These are phyloP conservation scores for Botrytis fragariae DNA, from an alignment of 2,329 filamentous ascomycete species.

Conservation along the genomic window DNA sequence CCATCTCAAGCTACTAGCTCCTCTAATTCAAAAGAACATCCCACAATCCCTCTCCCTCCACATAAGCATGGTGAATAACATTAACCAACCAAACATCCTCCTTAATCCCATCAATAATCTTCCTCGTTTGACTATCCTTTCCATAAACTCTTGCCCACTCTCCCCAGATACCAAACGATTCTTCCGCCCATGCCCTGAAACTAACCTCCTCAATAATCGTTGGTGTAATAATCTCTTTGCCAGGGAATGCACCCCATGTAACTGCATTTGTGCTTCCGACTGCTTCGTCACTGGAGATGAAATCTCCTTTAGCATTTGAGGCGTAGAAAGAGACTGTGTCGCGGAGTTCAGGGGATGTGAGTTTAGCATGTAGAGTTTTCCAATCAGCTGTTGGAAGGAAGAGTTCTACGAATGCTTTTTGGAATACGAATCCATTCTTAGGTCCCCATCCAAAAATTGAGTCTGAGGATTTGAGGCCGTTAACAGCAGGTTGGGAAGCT, in stretches of 20 bases:
- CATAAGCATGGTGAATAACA: slow-evolving; percentile 77
- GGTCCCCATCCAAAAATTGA: slow-evolving; percentile 91
- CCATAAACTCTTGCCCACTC: slow-evolving; percentile 91
- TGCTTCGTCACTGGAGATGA: slow-evolving; percentile 61
- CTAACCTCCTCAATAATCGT: slow-evolving; percentile 96
- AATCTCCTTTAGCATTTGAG: slow-evolving; percentile 73
- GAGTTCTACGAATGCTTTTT: slow-evolving; percentile 97
- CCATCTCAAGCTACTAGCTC: not conserved
- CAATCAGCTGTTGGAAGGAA: slow-evolving; percentile 79
- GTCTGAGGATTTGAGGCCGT: slow-evolving; percentile 75
- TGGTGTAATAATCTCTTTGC: slow-evolving; percentile 93
- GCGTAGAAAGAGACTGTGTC: slow-evolving; percentile 85
- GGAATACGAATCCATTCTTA: slow-evolving; percentile 88
- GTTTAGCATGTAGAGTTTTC: slow-evolving; percentile 59
- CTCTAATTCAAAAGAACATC: slow-evolving; percentile 50
- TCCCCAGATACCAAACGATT: slow-evolving; percentile 91
- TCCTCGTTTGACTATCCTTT: slow-evolving; percentile 62
- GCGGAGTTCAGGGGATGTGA: slow-evolving; percentile 56
- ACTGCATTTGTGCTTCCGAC: slow-evolving; percentile 77
- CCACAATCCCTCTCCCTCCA: slow-evolving; percentile 72
- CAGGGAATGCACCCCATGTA: slow-evolving; percentile 93
- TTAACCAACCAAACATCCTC: slow-evolving; percentile 86
- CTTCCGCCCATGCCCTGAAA: slow-evolving; percentile 91
- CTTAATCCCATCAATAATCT: slow-evolving; percentile 64
- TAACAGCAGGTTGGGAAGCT: slow-evolving; percentile 90